Percentiles rank a stretch among this genome's conserved stretches.
phyloP scores from a whole-genome alignment of 208 protist species.

The Acanthamoeba lugdunensis region DNA sequence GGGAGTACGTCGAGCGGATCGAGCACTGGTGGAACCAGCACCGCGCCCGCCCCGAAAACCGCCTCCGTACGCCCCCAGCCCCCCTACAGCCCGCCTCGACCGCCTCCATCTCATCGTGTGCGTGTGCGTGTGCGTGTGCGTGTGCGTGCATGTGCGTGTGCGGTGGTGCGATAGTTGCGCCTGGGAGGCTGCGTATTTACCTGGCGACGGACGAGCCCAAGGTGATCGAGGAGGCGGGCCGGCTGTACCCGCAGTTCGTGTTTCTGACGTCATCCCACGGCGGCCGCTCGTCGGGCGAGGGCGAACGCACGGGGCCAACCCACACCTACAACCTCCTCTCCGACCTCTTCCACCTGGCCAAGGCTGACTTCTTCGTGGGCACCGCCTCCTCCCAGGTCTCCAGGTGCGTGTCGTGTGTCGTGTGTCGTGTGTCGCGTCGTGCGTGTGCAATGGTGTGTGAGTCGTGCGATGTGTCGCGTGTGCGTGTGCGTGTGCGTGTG shows the following conservation, averaged over 20 bases:
- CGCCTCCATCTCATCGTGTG: too few relatives aligned
- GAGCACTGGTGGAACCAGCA: not conserved
- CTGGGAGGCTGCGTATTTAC: not conserved
- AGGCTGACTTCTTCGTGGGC: constrained; percentile 19
- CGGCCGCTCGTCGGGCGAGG: not conserved
- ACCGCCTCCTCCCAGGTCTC: not conserved
- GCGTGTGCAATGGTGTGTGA: too few relatives aligned
- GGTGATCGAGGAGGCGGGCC: not conserved
- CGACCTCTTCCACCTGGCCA: constrained; percentile 14
- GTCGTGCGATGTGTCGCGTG: too few relatives aligned
- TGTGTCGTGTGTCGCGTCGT: too few relatives aligned
- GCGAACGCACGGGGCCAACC: not conserved
- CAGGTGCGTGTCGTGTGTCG: not conserved
- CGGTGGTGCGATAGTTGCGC: not conserved
- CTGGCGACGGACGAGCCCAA: not conserved
- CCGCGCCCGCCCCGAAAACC: not conserved
- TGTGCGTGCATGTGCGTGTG: too few relatives aligned
- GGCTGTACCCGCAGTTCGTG: not conserved
- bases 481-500: too few relatives aligned
- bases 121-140: too few relatives aligned
- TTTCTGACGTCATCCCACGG: not conserved
- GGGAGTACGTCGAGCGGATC: not conserved
- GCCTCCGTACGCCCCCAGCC: too few relatives aligned
- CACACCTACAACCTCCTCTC: constrained; percentile 19
- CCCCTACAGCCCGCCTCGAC: too few relatives aligned